Conservation (phyloP, 2,329 filamentous ascomycete species). For the Phialophora macrospora region DNA sequence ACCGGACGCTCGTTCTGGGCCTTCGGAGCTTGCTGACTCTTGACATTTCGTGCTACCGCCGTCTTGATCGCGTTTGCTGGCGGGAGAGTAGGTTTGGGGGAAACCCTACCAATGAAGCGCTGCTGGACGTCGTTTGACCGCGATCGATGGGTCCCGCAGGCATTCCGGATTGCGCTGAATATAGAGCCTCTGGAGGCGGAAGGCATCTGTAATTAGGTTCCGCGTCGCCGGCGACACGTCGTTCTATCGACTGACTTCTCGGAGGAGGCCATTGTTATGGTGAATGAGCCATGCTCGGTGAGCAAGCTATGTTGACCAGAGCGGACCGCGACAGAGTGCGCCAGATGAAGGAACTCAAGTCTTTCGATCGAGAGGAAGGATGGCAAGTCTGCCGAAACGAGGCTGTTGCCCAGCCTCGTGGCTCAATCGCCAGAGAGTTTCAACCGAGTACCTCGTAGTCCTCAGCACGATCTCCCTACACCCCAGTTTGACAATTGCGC, state of each 20-base stretch:
- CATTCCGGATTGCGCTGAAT: background rate
- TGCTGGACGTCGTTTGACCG: background rate
- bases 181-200: slow-evolving; percentile 12
- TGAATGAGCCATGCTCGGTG: background rate
- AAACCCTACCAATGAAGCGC: background rate
- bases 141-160: background rate
- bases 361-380: background rate
- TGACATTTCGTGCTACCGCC: background rate
- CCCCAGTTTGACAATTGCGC: too few relatives aligned
- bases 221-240: background rate
- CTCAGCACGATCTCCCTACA: too few relatives aligned
- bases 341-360: background rate
- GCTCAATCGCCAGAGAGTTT: background rate
- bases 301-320: background rate
- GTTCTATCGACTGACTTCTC: background rate
- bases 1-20: background rate
- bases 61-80: background rate
- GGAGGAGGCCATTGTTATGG: background rate
- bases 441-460: background rate
- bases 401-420: background rate
- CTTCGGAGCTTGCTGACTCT: background rate
- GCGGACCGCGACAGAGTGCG: background rate
- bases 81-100: background rate
- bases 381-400: slow-evolving; percentile 2
- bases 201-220: slow-evolving; percentile 18